Conservation (phyloP, 805 yeast species). For the Suhomyces vadensis region DNA sequence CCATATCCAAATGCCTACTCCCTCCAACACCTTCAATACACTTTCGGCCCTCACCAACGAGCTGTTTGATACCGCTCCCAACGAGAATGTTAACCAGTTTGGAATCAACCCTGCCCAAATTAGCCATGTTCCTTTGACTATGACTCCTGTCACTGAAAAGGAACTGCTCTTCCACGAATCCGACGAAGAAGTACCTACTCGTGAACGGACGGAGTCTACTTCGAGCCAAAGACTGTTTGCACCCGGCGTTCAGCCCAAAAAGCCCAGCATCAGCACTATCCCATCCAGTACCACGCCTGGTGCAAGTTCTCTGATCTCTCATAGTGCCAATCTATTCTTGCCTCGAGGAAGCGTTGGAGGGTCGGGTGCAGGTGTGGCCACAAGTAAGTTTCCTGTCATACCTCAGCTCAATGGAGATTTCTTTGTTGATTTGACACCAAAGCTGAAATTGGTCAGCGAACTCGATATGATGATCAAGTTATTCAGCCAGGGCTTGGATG, state of each 20-base stretch:
- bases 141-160: conserved; percentile 80
- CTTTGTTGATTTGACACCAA: conserved; percentile 39
- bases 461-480: conserved; percentile 39
- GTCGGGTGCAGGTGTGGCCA: not conserved
- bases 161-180: conserved; percentile 19
- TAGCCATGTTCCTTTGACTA: conserved; percentile 55
- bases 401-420: conserved; percentile 39
- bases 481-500: conserved; percentile 43
- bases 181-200: conserved; percentile 1
- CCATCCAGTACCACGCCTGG: conserved; percentile 4
- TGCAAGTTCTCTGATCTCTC: not conserved
- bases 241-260: conserved; percentile 1
- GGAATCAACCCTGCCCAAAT: conserved; percentile 59
- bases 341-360: conserved; percentile 11
- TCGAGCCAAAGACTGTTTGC: conserved; percentile 2
- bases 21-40: conserved; percentile 42
- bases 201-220: conserved; percentile 5
- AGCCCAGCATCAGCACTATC: conserved; percentile 1
- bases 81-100: conserved; percentile 61
- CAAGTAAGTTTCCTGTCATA: conserved; percentile 34
- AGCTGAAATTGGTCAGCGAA: conserved; percentile 35
- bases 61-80: conserved; percentile 19
- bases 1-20: conserved; percentile 75
- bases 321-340: conserved; percentile 9
- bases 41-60: conserved; percentile 41